These are phyloP conservation scores for Rosa persica DNA, from an alignment of 306 rosid genomes.

Conservation along the genomic window DNA sequence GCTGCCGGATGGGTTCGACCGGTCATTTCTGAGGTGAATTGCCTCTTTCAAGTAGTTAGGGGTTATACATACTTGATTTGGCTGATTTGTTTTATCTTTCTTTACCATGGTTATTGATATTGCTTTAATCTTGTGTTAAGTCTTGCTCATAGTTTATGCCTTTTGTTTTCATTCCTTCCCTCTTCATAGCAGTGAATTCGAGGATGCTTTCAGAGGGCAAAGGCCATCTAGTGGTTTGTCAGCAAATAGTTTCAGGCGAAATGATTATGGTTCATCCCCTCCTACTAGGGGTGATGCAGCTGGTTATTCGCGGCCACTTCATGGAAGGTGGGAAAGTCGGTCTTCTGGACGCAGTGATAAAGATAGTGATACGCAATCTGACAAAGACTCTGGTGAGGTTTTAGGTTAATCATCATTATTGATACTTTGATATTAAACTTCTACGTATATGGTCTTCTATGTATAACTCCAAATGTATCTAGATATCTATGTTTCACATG, in stretches of 20 bases:
- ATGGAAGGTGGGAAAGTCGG: conserved; percentile 87
- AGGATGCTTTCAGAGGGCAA: conserved; percentile 65
- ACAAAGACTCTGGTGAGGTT: conserved; percentile 76
- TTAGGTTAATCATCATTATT: conserved; percentile 23
- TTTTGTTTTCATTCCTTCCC: background rate
- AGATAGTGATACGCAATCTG: conserved; percentile 82
- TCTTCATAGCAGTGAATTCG: conserved; percentile 62
- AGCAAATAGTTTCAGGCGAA: conserved; percentile 56
- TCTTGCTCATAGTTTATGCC: conserved; percentile 26
- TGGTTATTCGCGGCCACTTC: conserved; percentile 60
- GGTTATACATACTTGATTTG: no score
- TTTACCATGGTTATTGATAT: background rate
- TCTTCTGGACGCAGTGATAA: conserved; percentile 71
- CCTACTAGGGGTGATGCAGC: conserved; percentile 67
- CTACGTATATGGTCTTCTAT: background rate
- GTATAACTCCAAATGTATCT: background rate
- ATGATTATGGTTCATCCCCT: conserved; percentile 79
- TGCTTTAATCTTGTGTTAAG: conserved; percentile 14
- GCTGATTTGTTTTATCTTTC: no score
- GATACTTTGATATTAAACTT: background rate
- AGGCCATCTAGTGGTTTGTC: conserved; percentile 66
- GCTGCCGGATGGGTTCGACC: conserved; percentile 78
- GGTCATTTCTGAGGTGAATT: conserved; percentile 64
- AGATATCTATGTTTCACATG: background rate
- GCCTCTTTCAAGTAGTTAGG: conserved; percentile 1